Evolutionary conservation across 805 yeast genomes (phyloP).

Genomic region (Sugiyamaella americana): DNA sequence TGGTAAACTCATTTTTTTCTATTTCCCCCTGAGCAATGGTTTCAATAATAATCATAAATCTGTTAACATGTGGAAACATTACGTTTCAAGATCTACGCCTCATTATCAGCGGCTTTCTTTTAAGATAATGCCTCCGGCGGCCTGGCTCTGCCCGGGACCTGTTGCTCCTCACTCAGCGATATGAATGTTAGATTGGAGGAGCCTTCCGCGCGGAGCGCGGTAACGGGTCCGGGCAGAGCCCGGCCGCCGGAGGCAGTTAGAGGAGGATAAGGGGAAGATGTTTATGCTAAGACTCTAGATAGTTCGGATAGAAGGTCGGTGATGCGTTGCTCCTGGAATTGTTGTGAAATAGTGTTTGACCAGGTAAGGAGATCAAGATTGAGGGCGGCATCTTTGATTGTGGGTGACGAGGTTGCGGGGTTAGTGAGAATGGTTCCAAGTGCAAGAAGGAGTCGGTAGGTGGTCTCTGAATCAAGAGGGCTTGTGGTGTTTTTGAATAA

Average conservation of each 20-base stretch:
- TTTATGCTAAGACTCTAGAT: background rate
- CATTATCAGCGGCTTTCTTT: too few species aligned
- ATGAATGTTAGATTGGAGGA: too few species aligned
- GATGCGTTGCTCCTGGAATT: background rate
- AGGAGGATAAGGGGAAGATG: background rate
- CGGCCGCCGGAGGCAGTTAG: background rate
- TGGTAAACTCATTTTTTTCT: constrained; percentile 14
- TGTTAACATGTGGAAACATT: too few species aligned
- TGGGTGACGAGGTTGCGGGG: background rate
- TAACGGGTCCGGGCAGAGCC: too few species aligned
- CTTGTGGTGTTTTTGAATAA: constrained; percentile 30
- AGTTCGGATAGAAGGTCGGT: background rate
- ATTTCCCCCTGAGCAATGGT: too few species aligned
- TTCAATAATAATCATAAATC: too few species aligned
- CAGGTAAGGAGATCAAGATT: background rate
- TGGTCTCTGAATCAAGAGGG: constrained; percentile 50
- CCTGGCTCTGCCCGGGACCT: too few species aligned
- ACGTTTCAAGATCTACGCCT: too few species aligned
- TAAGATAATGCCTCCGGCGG: too few species aligned
- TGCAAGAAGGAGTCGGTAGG: constrained; percentile 57
- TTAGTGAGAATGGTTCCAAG: constrained; percentile 47
- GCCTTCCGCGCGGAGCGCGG: too few species aligned
- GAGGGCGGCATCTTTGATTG: background rate
- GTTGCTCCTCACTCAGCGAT: too few species aligned
- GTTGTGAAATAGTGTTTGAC: background rate